Base-by-base conservation (phyloP, 805 yeast species). In the Isabelozyma gotoi region DNA sequence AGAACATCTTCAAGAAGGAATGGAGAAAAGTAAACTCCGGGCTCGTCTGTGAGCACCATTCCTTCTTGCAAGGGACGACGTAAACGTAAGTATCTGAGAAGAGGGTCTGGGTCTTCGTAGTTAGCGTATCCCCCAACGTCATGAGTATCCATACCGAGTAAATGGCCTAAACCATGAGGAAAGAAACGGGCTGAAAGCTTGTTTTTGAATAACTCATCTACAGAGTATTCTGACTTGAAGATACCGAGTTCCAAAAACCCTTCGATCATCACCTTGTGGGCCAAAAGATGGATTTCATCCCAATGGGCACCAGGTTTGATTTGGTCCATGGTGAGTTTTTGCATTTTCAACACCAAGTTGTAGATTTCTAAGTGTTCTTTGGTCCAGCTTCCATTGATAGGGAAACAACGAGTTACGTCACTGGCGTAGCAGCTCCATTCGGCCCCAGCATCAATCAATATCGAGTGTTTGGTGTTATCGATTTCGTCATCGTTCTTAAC, bases 91-190 rank as follows among this genome's bases (percentile, higher is more conserved):
- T 87, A 89, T 45, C 77, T 70, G 55, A 89, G 76, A 65, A 85
- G 74, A 19, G 87, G 86, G 61, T 94, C 83, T 7, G 86, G 77
- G 61, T 92, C 99, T 3, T 82, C 79, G 61, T 91, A 91, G 63
- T 92, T 82, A 12, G 98, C 82, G 49, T 75, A 59, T 1, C 99
- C 98, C 34, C 88, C 98, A 38, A 89, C 95, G 65, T 92, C 99
- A 63, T 94, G 99, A 3, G 96, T 90, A 60, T 92, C 97, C 85
- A 92, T 76, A 18, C 99, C 99, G 33, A 92, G 67, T 57, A 89
- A 72, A 60, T 92, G 99, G 11, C 99, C 99, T 44, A 94, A 71
- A 0, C 99, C 99, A 59, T 94, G 99, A 2, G 99, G 99, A 64
- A 83, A 88, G 67, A 92, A 92, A 17, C 85, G 79, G 4, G 83